Conservation (phyloP, 805 yeast genomes). For the Tetrapisispora nanseiensis region DNA sequence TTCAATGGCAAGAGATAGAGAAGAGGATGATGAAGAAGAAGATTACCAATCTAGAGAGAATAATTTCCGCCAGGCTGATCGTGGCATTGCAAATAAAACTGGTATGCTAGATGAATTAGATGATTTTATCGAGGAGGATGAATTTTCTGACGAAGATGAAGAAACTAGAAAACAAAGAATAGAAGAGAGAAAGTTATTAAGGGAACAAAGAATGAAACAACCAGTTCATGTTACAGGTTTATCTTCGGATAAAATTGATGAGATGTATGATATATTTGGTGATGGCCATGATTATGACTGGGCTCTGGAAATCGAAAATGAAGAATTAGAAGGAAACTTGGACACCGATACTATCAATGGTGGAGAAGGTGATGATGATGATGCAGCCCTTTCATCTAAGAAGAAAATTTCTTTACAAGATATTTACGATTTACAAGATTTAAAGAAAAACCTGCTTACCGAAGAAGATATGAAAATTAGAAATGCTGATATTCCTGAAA, state of each 20-base stretch:
- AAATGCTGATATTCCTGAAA: constrained; percentile 81
- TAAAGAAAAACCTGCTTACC: constrained; percentile 82
- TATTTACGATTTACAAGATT: constrained; percentile 89
- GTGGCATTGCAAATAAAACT: constrained; percentile 25
- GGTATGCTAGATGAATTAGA: constrained; percentile 72
- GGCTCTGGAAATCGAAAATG: constrained; percentile 75
- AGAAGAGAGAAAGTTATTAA: constrained; percentile 23
- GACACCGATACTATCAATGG: constrained; percentile 14
- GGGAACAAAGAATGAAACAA: constrained; percentile 39
- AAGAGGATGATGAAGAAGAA: constrained; percentile 27
- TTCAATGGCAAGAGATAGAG: constrained; percentile 26
- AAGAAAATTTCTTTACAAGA: constrained; percentile 55
- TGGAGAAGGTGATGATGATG: constrained; percentile 21
- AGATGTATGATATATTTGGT: constrained; percentile 90
- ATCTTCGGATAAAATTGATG: constrained; percentile 86
- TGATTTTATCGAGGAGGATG: constrained; percentile 96
- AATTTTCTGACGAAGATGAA: constrained; percentile 74
- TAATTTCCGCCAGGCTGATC: constrained; percentile 12
- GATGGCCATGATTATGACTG: constrained; percentile 96
- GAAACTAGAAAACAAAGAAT: constrained; percentile 36
- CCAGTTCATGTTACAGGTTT: constrained; percentile 51
- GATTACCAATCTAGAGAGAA: constrained; percentile 8
- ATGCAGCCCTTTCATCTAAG: constrained; percentile 19
- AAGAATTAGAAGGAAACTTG: constrained; percentile 33
- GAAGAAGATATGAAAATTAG: constrained; percentile 86